phyloP scores from a whole-genome alignment of 2,329 filamentous ascomycete species.

The Botrytis sinoallii region DNA sequence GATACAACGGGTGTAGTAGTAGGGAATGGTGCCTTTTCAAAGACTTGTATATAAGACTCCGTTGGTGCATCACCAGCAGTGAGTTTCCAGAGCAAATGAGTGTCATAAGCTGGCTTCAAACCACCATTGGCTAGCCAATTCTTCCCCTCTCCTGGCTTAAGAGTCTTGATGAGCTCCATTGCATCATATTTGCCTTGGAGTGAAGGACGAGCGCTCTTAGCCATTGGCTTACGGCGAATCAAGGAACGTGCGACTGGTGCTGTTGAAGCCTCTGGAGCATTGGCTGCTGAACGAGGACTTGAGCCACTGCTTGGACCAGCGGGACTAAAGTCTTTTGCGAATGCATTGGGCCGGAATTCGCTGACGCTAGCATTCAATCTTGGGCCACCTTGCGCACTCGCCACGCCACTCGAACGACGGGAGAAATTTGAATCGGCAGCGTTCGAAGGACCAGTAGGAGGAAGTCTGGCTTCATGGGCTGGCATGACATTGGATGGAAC shows the following conservation, averaged over 20 bases:
- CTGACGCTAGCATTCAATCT: slow-evolving; percentile 64
- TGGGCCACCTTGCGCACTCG: slow-evolving; percentile 49
- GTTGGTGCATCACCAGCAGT: slow-evolving; percentile 69
- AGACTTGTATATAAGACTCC: slow-evolving; percentile 71
- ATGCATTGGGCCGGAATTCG: slow-evolving; percentile 84
- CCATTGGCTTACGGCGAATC: slow-evolving; percentile 68
- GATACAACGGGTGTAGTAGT: slow-evolving; percentile 50
- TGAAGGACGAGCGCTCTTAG: slow-evolving; percentile 52
- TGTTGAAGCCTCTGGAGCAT: slow-evolving; percentile 36
- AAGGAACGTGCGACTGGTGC: slow-evolving; percentile 46
- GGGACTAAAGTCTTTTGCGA: slow-evolving; percentile 78
- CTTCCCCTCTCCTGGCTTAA: slow-evolving; percentile 52
- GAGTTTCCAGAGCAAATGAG: slow-evolving; percentile 78
- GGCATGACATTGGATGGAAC: slow-evolving; percentile 29
- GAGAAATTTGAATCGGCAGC: slow-evolving; percentile 51
- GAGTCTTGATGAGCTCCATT: slow-evolving; percentile 54
- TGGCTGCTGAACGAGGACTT: slow-evolving; percentile 61
- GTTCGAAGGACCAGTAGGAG: slow-evolving; percentile 71
- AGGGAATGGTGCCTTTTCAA: slow-evolving; percentile 64
- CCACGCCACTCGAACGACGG: slow-evolving; percentile 52
- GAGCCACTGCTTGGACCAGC: slow-evolving; percentile 62
- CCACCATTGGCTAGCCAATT: slow-evolving; percentile 76
- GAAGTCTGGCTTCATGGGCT: slow-evolving; percentile 60
- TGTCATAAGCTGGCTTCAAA: slow-evolving; percentile 81
- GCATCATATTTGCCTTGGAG: slow-evolving; percentile 59